Evolutionary conservation across 495 filamentous ascomycete genomes (phyloP), one percentile per base, ranked within the genome.

Genomic region (Penicillium nucicola): DNA sequence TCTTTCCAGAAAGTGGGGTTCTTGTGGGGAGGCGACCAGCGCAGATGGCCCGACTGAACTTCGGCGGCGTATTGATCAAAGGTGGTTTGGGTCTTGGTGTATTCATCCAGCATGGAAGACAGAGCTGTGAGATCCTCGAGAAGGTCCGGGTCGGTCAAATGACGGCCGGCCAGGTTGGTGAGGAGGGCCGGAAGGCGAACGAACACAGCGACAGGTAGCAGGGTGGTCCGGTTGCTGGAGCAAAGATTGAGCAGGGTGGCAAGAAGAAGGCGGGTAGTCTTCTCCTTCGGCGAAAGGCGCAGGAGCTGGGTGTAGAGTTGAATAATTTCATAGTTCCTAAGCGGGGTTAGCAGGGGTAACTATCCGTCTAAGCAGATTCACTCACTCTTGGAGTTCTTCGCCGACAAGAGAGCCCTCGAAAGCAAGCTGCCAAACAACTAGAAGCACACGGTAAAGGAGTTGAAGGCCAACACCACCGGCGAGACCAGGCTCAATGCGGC

Each of bases 1-100:
- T 97, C 93, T 40, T 82, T 84, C 93, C 93, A 98, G 77, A 98
- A 98, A 14, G 81, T 79, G 14, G 83, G 77, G 70, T 88, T 92
- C 57, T 90, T 88, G 66, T 98, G 93, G 3, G 95, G 92, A 31
- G 93, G 95, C 8, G 88, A 92, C 93, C 93, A 98, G 58, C 90
- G 84, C 34, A 98, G 79, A 65, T 95, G 91, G 31, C 93, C 92
- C 4, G 88, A 84, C 42, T 88, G 82, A 30, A 98, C 75, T 70
- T 98, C 93, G 36, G 87, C 86, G 11, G 90, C 87, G 67, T 98
- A 98, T 64, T 95, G 85, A 69, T 96, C 92, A 57, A 98, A 95
- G 0, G 92, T 98, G 5, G 95, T 98, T 72, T 97, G 95, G 32
- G 89, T 93, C 65, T 89, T 90, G 55, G 91, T 92, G 68, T 97